Percentiles rank a stretch among this genome's conserved stretches.
phyloP scores from a whole-genome alignment of 2,329 filamentous ascomycete genomes.

The Fusarium protoensiforme region DNA sequence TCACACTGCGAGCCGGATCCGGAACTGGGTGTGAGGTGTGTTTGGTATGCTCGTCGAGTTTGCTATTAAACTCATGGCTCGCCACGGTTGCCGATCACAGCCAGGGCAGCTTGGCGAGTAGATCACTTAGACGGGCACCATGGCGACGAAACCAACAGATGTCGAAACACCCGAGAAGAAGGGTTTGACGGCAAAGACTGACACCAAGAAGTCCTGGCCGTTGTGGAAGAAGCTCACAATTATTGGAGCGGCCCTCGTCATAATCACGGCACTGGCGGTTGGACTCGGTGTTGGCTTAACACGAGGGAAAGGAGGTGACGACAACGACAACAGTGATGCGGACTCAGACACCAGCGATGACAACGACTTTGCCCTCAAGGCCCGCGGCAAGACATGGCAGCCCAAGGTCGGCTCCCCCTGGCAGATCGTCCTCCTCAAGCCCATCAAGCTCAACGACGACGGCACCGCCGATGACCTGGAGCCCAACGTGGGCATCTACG shows the following conservation, averaged over 20 bases:
- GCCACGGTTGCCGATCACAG: background rate
- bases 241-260: constrained; percentile 35
- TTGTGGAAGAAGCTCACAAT: constrained; percentile 47
- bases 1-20: constrained; percentile 18
- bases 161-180: constrained; percentile 13
- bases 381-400: constrained; percentile 56
- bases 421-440: constrained; percentile 69
- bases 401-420: constrained; percentile 64
- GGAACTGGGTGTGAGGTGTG: constrained; percentile 18
- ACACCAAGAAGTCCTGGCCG: constrained; percentile 35
- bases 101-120: background rate
- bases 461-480: constrained; percentile 38
- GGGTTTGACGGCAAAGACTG: background rate
- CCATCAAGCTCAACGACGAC: constrained; percentile 56
- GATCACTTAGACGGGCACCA: background rate
- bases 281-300: constrained; percentile 68
- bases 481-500: constrained; percentile 62
- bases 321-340: constrained; percentile 39
- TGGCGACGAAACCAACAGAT: constrained; percentile 14
- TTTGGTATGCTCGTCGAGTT: constrained; percentile 20
- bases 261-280: constrained; percentile 59
- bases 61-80: constrained; percentile 6
- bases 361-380: constrained; percentile 24
- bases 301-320: constrained; percentile 41
- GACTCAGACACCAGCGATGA: constrained; percentile 37